Evolutionary conservation across 1,139 yeast genomes (phyloP), one percentile per base, ranked within the genome.

Genomic region (Yamadazyma dushanensis): DNA sequence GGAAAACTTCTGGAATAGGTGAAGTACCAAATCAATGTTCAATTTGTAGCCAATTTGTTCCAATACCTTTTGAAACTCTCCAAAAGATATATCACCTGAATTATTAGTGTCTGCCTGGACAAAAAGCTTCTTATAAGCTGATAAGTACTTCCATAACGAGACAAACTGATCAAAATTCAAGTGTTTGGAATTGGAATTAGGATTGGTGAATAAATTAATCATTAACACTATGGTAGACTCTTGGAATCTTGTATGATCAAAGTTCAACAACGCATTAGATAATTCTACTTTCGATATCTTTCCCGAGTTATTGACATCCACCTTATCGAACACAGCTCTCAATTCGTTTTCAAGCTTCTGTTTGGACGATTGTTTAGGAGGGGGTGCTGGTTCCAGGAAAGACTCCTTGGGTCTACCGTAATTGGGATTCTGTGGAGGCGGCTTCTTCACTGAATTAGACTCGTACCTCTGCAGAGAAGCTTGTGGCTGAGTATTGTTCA

Each of bases 91-190:
- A 43, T 74, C 79, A 1, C 83, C 82, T 29, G 79, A 77, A 39
- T 66, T 66, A 57, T 81, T 77, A 22, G 68, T 53, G 50, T 83
- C 92, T 34, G 81, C 85, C 47, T 74, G 75, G 31, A 78, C 70
- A 50, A 83, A 83, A 10, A 81, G 67, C 52, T 78, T 80, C 41
- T 82, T 74, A 76, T 86, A 83, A 37, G 84, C 84, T n/a, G 80
- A 70, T 32, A 83, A 64, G 48, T 82, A 83, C 51, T 81, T 76
- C 88, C 89, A 83, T 34, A 83, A 63, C 40, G 81, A 78, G 32
- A 76, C 83, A 54, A 83, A 83, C 57, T 83, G 90, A 35, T 75
- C 80, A 47, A 78, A 83, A 44, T 76, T 78, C 41, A 70, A 58
- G 26, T 57, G 56, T 34, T 53, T 56, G 16, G 38, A 30, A 30